A percentile compares a stretch with the other conserved stretches of the same genome.
phyloP scores from a whole-genome alignment of 2,329 filamentous ascomycete genomes.

The Penicillium digitatum region DNA sequence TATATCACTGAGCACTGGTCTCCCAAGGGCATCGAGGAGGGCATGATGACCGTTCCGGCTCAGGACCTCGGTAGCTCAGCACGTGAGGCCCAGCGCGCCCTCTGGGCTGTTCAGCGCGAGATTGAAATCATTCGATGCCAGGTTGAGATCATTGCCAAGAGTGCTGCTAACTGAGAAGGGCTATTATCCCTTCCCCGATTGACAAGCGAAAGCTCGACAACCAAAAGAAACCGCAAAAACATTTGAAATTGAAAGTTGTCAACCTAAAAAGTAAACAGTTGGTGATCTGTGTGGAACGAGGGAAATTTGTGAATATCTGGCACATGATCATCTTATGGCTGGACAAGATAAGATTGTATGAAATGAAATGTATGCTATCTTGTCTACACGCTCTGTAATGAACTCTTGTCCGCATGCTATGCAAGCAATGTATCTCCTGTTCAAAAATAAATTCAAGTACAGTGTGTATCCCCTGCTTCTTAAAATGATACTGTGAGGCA shows the following conservation, averaged over 20 bases:
- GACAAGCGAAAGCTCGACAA: not conserved
- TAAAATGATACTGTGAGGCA: not conserved
- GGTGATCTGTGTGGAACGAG: not conserved
- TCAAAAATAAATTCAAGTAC: not conserved
- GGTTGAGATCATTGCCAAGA: conserved; percentile 1
- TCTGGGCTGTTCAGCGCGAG: conserved; percentile 7
- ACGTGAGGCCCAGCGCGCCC: conserved; percentile 2
- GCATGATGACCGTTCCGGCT: not conserved
- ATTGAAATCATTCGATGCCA: conserved; percentile 1
- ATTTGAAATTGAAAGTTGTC: not conserved
- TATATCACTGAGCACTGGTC: conserved; percentile 6
- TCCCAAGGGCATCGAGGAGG: conserved; percentile 1
- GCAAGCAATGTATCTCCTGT: not conserved
- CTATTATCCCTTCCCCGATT: not conserved
- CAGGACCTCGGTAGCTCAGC: not conserved
- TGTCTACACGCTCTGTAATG: not conserved
- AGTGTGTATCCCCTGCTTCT: not conserved
- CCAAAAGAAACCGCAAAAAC: not conserved
- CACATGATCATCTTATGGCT: not conserved
- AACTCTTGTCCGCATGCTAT: not conserved
- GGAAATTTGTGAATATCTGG: not conserved
- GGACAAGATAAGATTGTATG: not conserved
- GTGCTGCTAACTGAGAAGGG: not conserved
- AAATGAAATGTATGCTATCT: not conserved
- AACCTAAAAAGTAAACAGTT: not conserved